phyloP scores from a whole-genome alignment of 106 monocot species.

The Dendrobium officinale region DNA sequence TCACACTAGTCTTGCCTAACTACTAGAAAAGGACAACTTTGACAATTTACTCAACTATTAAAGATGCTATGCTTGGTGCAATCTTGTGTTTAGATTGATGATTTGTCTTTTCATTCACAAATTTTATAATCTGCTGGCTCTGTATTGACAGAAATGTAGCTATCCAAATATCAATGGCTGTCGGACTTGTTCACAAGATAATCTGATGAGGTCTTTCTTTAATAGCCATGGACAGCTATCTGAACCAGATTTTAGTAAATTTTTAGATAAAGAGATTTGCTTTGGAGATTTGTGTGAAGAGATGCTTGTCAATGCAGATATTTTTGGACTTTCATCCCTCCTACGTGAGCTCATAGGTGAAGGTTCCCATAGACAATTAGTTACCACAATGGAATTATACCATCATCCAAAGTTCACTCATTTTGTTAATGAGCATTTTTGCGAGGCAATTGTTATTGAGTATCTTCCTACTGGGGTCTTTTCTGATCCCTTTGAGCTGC shows the following conservation, averaged over 20 bases:
- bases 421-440: constrained; percentile 14
- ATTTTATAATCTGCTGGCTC: background rate
- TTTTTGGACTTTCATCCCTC: too few relatives aligned
- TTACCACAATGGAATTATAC: constrained; percentile 34
- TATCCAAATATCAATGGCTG: constrained; percentile 1
- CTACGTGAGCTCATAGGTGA: too few relatives aligned
- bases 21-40: too few relatives aligned
- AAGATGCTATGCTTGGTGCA: too few relatives aligned
- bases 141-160: background rate
- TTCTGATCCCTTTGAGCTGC: constrained; percentile 88
- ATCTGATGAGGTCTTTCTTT: constrained; percentile 21
- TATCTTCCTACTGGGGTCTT: constrained; percentile 71
- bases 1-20: too few relatives aligned
- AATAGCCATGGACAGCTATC: constrained; percentile 10
- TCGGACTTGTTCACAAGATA: background rate
- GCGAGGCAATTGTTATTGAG: constrained; percentile 40
- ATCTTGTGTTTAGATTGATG: background rate
- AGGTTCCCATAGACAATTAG: constrained; percentile 26
- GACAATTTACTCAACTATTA: background rate
- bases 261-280: constrained; percentile 17
- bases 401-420: constrained; percentile 6
- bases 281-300: background rate
- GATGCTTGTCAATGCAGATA: too few relatives aligned
- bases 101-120: background rate
- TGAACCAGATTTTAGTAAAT: constrained; percentile 27